phyloP scores from a whole-genome alignment of 2,329 filamentous ascomycete genomes.

The Fusarium chlamydosporum region DNA sequence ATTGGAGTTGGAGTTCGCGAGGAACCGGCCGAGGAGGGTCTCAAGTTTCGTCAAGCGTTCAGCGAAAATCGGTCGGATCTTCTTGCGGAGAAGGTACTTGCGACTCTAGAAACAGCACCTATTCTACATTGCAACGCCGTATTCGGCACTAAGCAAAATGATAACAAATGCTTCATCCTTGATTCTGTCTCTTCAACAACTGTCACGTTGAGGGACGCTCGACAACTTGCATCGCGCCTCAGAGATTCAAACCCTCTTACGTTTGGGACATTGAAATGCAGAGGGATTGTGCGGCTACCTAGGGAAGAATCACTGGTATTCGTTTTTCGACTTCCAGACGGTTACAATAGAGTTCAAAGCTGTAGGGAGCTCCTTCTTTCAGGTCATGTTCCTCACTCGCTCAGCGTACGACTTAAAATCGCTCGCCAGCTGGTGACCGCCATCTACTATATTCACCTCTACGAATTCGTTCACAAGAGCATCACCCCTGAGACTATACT shows the following conservation, averaged over 20 bases:
- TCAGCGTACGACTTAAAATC: not conserved
- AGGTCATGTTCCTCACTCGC: not conserved
- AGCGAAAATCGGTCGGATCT: not conserved
- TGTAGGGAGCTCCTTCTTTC: conserved; percentile 4
- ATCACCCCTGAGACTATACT: not conserved
- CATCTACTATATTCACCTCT: not conserved
- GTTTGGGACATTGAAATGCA: conserved; percentile 4
- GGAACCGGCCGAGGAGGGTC: conserved; percentile 3
- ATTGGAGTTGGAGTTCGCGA: not conserved
- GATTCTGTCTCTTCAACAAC: conserved; percentile 1
- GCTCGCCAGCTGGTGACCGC: not conserved
- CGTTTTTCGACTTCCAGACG: not conserved
- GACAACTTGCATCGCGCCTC: conserved; percentile 8
- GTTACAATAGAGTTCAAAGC: not conserved
- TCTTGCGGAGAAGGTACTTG: not conserved
- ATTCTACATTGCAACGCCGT: not conserved
- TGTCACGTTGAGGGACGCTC: not conserved
- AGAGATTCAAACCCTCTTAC: conserved; percentile 1
- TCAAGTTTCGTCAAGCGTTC: conserved; percentile 9
- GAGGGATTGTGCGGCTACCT: not conserved
- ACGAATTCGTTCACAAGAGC: conserved; percentile 8
- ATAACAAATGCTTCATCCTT: not conserved
- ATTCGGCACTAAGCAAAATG: not conserved
- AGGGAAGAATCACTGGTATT: not conserved
- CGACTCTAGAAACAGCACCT: not conserved